Base-by-base conservation (phyloP, 2,329 filamentous ascomycete genomes). In the Talaromyces piceae region DNA sequence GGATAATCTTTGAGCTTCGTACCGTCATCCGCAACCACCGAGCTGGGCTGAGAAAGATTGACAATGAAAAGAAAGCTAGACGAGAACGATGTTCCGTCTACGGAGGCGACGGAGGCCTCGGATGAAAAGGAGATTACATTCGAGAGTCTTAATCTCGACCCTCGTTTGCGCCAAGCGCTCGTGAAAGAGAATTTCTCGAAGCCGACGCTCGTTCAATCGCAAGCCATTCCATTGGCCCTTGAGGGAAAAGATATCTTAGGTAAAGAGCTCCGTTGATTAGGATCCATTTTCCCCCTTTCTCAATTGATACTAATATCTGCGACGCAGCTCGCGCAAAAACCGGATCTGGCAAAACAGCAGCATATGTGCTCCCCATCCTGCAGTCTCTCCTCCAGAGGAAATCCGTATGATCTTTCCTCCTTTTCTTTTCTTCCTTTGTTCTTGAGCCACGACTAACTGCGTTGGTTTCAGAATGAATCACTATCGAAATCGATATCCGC, bases 261-360 rank as follows among this genome's bases (percentile, higher is more conserved):
- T 79, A 64, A 49, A 65, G 49, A 2, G 26, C 12, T 12, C 11
- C 8, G 6, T n/a, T 12, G 22, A 4, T 5, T 2, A n/a, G n/a
- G 9, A 7, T n/a, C 6, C 23, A 7, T 26, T 20, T 4, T 28
- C 6, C 4, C 3, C 16, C 4, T 16, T 41, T 13, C 7, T 7
- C 20, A n/a, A 43, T 9, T 12, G 16, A 43, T 28, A 41, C 59
- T 67, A 41, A 67, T 49, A 39, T 41, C 39, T 18, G 8, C 3
- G 54, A 41, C 20, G 41, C 55, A 78, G 91, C 90, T 50, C 90
- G 91, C 64, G 89, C 91, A 31, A 94, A 91, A 69, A 97, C 93
- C 4, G 93, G 93, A 11, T 95, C 91, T 3, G 93, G 93, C 59
- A 98, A 98, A 77, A 98, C 93, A 9, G 89, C 89, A n/a, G 91